Percentiles rank a stretch among this genome's conserved stretches.
Evolutionary conservation across 371 early-diverging fungal species (phyloP).

Genomic region (Lichtheimia ornata): DNA sequence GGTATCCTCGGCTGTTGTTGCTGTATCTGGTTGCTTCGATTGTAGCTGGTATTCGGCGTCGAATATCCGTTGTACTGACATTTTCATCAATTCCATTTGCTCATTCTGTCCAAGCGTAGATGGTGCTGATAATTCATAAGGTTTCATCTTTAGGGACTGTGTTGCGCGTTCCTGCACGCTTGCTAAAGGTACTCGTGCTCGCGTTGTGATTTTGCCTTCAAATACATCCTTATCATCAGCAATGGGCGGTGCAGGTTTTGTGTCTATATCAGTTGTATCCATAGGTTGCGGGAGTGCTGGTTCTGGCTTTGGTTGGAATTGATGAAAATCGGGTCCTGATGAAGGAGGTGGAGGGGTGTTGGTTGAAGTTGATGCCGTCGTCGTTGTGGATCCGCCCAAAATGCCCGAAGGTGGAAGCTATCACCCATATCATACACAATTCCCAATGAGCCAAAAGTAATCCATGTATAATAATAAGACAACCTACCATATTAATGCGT

Average conservation of each 20-base stretch:
- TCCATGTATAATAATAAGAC: background rate
- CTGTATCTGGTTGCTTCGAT: background rate
- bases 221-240: background rate
- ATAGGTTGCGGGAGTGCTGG: background rate
- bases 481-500: constrained; percentile 25
- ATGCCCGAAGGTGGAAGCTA: constrained; percentile 14
- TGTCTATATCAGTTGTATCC: background rate
- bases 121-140: constrained; percentile 33
- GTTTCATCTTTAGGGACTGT: constrained; percentile 45
- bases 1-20: constrained; percentile 1
- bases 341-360: background rate
- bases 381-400: constrained; percentile 2
- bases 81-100: constrained; percentile 30
- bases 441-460: too few species aligned
- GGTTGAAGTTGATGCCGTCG: background rate
- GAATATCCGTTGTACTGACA: constrained; percentile 42
- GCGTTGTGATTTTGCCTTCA: background rate
- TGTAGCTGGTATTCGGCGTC: constrained; percentile 26
- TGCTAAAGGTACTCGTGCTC: constrained; percentile 25
- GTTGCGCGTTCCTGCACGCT: constrained; percentile 50
- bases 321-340: background rate
- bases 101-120: constrained; percentile 13
- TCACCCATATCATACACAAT: background rate
- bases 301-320: background rate
- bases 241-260: background rate